phyloP scores from a whole-genome alignment of 1,284 basidiomycete genomes.

The Xerocomus minutiporus region DNA sequence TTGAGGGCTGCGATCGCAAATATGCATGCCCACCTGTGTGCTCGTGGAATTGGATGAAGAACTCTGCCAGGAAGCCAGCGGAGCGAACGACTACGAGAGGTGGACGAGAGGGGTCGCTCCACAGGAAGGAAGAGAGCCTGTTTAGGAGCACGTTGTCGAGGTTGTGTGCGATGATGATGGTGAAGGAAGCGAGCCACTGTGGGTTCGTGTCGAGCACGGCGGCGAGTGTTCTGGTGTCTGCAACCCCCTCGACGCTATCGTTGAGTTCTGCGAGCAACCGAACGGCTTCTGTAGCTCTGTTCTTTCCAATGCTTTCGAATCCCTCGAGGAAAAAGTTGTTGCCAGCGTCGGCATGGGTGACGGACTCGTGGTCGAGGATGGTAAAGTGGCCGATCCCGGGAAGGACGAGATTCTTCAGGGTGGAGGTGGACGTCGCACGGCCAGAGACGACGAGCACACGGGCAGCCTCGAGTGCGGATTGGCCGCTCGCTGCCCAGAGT shows the following conservation, averaged over 20 bases:
- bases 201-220: conserved; percentile 55
- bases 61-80: conserved; percentile 85
- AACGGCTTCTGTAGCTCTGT: conserved; percentile 77
- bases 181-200: conserved; percentile 55
- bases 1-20: neutral
- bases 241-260: conserved; percentile 73
- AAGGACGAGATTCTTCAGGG: conserved; percentile 93
- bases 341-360: conserved; percentile 76
- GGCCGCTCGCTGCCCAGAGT: conserved; percentile 93
- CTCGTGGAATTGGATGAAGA: conserved; percentile 83
- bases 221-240: conserved; percentile 55
- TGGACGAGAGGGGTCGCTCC: conserved; percentile 55
- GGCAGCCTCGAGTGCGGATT: conserved; percentile 84
- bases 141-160: conserved; percentile 54
- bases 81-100: conserved; percentile 76
- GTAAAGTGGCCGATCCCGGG: conserved; percentile 93
- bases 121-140: conserved; percentile 61
- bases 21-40: conserved; percentile 61
- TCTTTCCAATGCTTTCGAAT: conserved; percentile 70
- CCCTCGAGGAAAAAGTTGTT: conserved; percentile 95
- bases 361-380: conserved; percentile 66
- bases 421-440: conserved; percentile 77
- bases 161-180: conserved; percentile 84
- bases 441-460: conserved; percentile 79
- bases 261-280: conserved; percentile 83